Conservation (phyloP, 2,329 filamentous ascomycete genomes). For the Xylaria multiplex region DNA sequence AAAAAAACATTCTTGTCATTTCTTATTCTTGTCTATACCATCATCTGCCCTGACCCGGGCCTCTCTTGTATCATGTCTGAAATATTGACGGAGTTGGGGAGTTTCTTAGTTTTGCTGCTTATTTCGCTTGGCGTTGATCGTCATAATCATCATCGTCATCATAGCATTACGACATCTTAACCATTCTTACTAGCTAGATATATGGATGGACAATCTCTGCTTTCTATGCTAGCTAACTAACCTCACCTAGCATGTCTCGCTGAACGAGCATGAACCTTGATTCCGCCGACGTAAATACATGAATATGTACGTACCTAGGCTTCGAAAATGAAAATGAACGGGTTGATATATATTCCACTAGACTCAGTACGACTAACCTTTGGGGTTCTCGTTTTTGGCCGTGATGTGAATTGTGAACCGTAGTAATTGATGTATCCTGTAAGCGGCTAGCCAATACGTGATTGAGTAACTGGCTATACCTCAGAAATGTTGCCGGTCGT, state of each 20-base stretch:
- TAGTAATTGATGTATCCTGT: background rate
- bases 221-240: slow-evolving; percentile 16
- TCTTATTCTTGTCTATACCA: slow-evolving; percentile 41
- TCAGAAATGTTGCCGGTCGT: background rate
- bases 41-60: slow-evolving; percentile 20
- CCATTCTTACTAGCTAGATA: slow-evolving; percentile 1
- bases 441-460: background rate
- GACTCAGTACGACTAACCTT: background rate
- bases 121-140: slow-evolving; percentile 5
- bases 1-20: slow-evolving; percentile 32
- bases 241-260: slow-evolving; percentile 12
- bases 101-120: slow-evolving; percentile 17
- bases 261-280: slow-evolving; percentile 6
- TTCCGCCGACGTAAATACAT: slow-evolving; percentile 17
- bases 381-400: background rate
- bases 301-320: slow-evolving; percentile 17
- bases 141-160: slow-evolving; percentile 1
- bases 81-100: slow-evolving; percentile 30
- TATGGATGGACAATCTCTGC: slow-evolving; percentile 21
- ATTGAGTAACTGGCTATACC: background rate
- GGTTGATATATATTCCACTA: background rate
- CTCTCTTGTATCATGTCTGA: slow-evolving; percentile 29
- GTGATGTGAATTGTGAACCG: too few relatives aligned
- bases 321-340: slow-evolving; percentile 9
- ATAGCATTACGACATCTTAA: slow-evolving; percentile 22